These are phyloP conservation scores for Malassezia dermatis DNA, from an alignment of 1,284 basidiomycete species.

Conservation along the genomic window DNA sequence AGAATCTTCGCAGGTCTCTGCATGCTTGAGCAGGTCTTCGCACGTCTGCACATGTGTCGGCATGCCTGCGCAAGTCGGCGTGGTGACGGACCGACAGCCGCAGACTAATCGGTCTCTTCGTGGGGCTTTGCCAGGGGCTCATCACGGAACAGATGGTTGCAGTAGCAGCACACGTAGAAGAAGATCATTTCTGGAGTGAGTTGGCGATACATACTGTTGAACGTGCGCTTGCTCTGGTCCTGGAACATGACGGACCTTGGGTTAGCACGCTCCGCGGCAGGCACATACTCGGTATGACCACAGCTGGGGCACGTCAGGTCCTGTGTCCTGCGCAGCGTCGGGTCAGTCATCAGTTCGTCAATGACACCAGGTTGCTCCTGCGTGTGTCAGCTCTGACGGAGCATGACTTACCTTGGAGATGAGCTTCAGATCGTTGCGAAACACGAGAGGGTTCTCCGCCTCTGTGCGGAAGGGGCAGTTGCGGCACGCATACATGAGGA, in stretches of 20 bases:
- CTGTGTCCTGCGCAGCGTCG: conserved; percentile 57
- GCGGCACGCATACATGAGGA: conserved; percentile 83
- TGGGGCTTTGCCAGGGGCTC: conserved; percentile 11
- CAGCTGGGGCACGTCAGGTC: conserved; percentile 41
- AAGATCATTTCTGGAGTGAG: conserved; percentile 29
- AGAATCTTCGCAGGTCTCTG: too few species aligned
- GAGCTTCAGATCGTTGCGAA: conserved; percentile 83
- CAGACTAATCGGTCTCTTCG: conserved; percentile 9
- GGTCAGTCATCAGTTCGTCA: conserved; percentile 76
- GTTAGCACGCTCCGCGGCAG: neutral
- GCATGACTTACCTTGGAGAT: conserved; percentile 68
- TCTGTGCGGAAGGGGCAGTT: conserved; percentile 83
- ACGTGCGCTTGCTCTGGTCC: conserved; percentile 43
- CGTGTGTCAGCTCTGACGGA: neutral
- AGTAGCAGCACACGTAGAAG: conserved; percentile 42
- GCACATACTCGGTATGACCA: conserved; percentile 27
- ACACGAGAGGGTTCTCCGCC: conserved; percentile 77
- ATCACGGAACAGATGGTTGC: conserved; percentile 40
- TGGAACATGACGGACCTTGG: conserved; percentile 38
- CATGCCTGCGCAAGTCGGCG: too few species aligned
- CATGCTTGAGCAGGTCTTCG: too few species aligned
- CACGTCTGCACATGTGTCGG: too few species aligned
- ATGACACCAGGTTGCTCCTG: conserved; percentile 88
- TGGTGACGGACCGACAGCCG: neutral
- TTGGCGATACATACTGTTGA: conserved; percentile 20